Evolutionary conservation across 164 flowering plant species (phyloP).

Genomic region (Hamamelis virginiana): DNA sequence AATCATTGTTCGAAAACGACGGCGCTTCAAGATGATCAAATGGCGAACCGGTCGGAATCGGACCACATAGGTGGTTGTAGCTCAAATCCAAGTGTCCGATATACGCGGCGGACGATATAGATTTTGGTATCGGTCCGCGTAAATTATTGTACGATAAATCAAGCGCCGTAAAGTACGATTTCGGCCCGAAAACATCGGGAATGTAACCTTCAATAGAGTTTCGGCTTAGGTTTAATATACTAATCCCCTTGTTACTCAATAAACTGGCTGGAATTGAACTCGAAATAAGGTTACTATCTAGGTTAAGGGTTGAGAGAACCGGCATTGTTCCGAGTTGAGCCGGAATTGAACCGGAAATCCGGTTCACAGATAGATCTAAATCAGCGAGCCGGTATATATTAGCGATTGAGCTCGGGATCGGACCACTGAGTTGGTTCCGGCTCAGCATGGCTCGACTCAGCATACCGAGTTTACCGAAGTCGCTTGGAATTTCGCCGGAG

Average conservation of each 20-base stretch:
- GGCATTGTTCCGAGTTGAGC: slow-evolving; percentile 42
- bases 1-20: slow-evolving; percentile 45
- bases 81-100: slow-evolving; percentile 54
- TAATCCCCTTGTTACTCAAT: slow-evolving; percentile 38
- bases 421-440: slow-evolving; percentile 46
- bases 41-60: slow-evolving; percentile 40
- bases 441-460: slow-evolving; percentile 54
- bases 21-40: slow-evolving; percentile 41
- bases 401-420: slow-evolving; percentile 47
- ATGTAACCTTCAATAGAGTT: slow-evolving; percentile 47
- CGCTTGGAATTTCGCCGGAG: slow-evolving; percentile 42
- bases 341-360: slow-evolving; percentile 49
- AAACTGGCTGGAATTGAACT: slow-evolving; percentile 41
- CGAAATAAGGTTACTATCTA: slow-evolving; percentile 42
- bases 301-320: slow-evolving; percentile 51
- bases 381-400: slow-evolving; percentile 48
- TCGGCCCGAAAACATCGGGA: slow-evolving; percentile 54
- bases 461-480: slow-evolving; percentile 46
- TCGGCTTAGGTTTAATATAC: slow-evolving; percentile 53
- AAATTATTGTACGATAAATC: slow-evolving; percentile 54
- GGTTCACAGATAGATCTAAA: slow-evolving; percentile 49
- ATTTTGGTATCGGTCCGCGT: slow-evolving; percentile 41
- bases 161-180: slow-evolving; percentile 43
- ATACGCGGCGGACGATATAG: slow-evolving; percentile 28
- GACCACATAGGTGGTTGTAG: slow-evolving; percentile 50